Conservation (phyloP, 1,284 basidiomycete genomes). For the Ceratorhiza oryzae-sativae region DNA sequence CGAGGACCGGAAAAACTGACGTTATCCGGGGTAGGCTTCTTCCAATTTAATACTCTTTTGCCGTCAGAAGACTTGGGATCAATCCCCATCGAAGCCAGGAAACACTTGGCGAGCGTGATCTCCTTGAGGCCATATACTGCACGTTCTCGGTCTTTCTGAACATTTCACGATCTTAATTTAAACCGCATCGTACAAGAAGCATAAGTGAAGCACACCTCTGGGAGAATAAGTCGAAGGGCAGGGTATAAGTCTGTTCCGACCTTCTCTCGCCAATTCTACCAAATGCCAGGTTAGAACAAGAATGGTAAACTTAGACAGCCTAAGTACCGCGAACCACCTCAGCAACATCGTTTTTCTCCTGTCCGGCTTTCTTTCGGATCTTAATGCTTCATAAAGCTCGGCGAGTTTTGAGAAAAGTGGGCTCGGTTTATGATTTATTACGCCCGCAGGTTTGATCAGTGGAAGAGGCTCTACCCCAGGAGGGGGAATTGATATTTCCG, state of each 20-base stretch:
- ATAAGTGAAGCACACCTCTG: slow-evolving; percentile 60
- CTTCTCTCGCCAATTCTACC: slow-evolving; percentile 77
- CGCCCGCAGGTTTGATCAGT: slow-evolving; percentile 37
- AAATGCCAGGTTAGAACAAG: slow-evolving; percentile 11
- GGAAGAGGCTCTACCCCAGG: slow-evolving; percentile 30
- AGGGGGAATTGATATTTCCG: slow-evolving; percentile 9
- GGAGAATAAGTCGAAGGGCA: slow-evolving; percentile 74
- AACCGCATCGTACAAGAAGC: neutral
- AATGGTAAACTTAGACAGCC: slow-evolving; percentile 4
- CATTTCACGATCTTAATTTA: neutral
- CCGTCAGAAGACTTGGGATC: slow-evolving; percentile 79
- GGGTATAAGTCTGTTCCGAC: slow-evolving; percentile 78
- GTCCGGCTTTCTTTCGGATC: slow-evolving; percentile 72
- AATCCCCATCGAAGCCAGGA: slow-evolving; percentile 86
- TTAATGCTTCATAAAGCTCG: slow-evolving; percentile 71
- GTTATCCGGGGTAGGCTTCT: slow-evolving; percentile 74
- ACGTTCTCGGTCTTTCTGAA: slow-evolving; percentile 91
- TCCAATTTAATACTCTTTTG: slow-evolving; percentile 85
- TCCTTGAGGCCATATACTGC: slow-evolving; percentile 92
- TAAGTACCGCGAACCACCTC: slow-evolving; percentile 73
- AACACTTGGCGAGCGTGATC: slow-evolving; percentile 86
- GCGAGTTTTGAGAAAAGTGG: slow-evolving; percentile 72
- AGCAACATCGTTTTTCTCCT: slow-evolving; percentile 66
- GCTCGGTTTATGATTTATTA: slow-evolving; percentile 41
- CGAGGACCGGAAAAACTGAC: slow-evolving; percentile 53